Evolutionary conservation across 2,329 filamentous ascomycete genomes (phyloP).

Genomic region (Fusarium xylarioides): DNA sequence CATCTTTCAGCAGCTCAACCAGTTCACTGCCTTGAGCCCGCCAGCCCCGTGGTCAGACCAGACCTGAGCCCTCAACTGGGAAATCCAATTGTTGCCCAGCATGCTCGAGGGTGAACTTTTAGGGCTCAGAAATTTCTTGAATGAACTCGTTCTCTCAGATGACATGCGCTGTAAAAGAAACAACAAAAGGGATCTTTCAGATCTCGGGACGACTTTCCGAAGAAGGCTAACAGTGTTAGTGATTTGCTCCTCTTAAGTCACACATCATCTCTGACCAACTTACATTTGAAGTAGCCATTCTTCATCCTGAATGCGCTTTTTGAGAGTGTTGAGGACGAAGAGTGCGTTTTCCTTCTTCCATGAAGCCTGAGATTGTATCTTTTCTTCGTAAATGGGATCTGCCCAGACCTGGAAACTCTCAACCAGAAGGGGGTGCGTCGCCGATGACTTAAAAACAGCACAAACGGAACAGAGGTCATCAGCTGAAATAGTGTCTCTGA

Average conservation of each 20-base stretch:
- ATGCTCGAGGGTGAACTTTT: background rate
- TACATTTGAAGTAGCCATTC: slow-evolving; percentile 7
- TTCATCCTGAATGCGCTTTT: background rate
- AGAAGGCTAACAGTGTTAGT: slow-evolving; percentile 1
- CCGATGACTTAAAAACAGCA: background rate
- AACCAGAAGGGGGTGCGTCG: background rate
- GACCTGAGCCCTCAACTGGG: background rate
- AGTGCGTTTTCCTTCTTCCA: background rate
- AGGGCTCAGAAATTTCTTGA: background rate
- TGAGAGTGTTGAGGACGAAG: too few species aligned
- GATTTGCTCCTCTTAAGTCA: background rate
- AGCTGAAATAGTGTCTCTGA: background rate
- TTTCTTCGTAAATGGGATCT: background rate
- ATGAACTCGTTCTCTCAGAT: background rate
- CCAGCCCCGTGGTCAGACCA: background rate
- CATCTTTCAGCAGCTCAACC: background rate
- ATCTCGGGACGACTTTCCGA: background rate
- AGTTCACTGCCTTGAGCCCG: background rate
- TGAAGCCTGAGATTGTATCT: background rate
- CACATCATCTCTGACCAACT: background rate
- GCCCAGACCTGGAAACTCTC: slow-evolving; percentile 7
- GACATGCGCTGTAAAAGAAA: background rate
- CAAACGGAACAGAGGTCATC: background rate
- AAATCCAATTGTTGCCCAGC: background rate
- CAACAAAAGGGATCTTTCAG: background rate